Evolutionary conservation across 2,329 filamentous ascomycete species (phyloP).

Genomic region (Colletotrichum karsti): DNA sequence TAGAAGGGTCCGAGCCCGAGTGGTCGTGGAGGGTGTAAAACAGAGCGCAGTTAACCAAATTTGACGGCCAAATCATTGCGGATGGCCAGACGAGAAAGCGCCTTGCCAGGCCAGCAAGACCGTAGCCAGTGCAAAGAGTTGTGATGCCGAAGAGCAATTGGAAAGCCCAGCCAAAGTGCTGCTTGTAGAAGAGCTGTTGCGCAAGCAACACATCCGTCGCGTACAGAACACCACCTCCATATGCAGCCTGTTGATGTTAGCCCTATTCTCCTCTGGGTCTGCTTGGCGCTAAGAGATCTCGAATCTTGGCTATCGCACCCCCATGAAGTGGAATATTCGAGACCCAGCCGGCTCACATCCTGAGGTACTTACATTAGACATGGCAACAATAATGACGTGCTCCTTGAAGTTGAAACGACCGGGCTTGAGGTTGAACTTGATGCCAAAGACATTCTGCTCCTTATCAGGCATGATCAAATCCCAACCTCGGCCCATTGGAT

Average conservation of each 20-base stretch:
- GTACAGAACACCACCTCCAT: conserved; percentile 63
- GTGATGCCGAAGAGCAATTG: conserved; percentile 68
- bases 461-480: conserved; percentile 63
- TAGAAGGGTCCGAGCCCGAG: conserved; percentile 57
- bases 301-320: not conserved
- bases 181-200: conserved; percentile 57
- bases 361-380: conserved; percentile 64
- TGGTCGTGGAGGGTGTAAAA: conserved; percentile 74
- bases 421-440: conserved; percentile 64
- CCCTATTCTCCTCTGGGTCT: not conserved
- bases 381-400: conserved; percentile 68
- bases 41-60: conserved; percentile 67
- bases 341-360: not conserved
- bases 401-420: conserved; percentile 71
- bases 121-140: conserved; percentile 71
- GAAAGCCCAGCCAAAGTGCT: conserved; percentile 65
- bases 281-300: not conserved
- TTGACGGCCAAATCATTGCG: conserved; percentile 71
- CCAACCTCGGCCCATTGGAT: conserved; percentile 65
- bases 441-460: conserved; percentile 58
- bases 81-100: conserved; percentile 69
- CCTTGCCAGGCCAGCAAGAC: conserved; percentile 66
- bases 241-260: conserved; percentile 56
- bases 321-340: not conserved
- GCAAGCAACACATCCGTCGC: conserved; percentile 51